Base-by-base conservation (phyloP, 345 rosid genomes). In the Gossypium ekmanianum region DNA sequence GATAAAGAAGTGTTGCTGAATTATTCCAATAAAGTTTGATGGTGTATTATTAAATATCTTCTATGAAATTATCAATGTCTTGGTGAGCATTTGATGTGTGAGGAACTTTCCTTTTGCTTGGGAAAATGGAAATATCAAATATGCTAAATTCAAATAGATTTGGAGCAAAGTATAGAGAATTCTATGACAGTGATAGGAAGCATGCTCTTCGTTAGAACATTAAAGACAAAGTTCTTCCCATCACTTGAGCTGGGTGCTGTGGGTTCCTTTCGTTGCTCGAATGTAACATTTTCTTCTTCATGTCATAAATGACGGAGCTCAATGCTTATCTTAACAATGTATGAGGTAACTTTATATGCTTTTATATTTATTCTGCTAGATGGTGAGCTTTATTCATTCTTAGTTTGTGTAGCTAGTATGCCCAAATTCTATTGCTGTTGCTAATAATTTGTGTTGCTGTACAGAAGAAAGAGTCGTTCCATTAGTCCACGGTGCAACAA, bases 241-340 rank as follows among this genome's bases (percentile, higher is more conserved):
- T 81, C 80, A 24, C 43, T 56, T 73, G 82, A 85, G 89, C 80
- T 87, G 90, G 86, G 83, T 54, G 90, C 85, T 72, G 81, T 87
- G 82, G 88, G 84, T 92, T 90, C 84, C 88, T 87, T 89, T 88
- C 80, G 83, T 90, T 90, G 91, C 86, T 88, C 91, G 83, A 81
- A 90, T 88, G 79, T 89, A 89, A 88, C 88, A 73, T 89, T 93
- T 85, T 85, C 96, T 90, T 90, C 99, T 83, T 88, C 95, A 26
- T 95, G 83, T 94, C 94, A 85, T 90, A 87, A 92, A 88, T 82
- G 96, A 84, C 89, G 99, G 99, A 87, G 98, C 90, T 81, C 84
- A 75, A 78, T 84, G 89, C 78, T 89, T 78, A 65, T 85, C 94
- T 86, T 88, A 83, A 85, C 93, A 88, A 80, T 90, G 87, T 86